phyloP scores from a whole-genome alignment of 805 yeast genomes.

The Clavispora vitiphila region DNA sequence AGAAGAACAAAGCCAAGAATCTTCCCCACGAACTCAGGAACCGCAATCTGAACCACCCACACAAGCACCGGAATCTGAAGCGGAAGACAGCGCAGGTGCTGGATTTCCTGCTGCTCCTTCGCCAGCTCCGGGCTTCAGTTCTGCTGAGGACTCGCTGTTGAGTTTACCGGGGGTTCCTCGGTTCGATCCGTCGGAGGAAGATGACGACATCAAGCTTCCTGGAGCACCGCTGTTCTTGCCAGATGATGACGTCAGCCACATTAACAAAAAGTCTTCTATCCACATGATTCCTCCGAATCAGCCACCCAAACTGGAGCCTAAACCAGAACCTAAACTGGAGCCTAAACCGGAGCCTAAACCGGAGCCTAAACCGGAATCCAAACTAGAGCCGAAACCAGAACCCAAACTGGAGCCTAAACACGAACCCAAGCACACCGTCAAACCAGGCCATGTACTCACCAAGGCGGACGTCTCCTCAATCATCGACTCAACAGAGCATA shows the following conservation, averaged over 20 bases:
- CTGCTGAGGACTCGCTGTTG: slow-evolving; percentile 4
- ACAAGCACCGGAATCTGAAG: neutral
- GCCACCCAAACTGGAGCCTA: neutral
- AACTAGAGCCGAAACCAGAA: neutral
- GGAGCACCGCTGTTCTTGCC: slow-evolving; percentile 41
- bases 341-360: neutral
- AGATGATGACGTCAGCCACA: slow-evolving; percentile 32
- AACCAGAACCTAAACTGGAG: neutral
- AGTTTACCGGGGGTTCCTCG: slow-evolving; percentile 38
- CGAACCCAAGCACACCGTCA: neutral
- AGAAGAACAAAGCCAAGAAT: too few species aligned
- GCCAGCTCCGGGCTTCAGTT: neutral
- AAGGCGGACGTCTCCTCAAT: slow-evolving; percentile 44
- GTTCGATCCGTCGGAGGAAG: slow-evolving; percentile 21
- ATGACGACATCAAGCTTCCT: slow-evolving; percentile 27
- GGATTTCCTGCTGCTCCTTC: neutral
- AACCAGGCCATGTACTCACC: slow-evolving; percentile 8
- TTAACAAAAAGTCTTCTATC: slow-evolving; percentile 35
- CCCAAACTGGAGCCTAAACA: neutral
- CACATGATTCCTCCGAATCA: slow-evolving; percentile 26
- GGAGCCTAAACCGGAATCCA: neutral
- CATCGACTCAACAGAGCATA: slow-evolving; percentile 50
- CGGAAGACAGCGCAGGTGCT: neutral
- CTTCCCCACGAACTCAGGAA: too few species aligned
- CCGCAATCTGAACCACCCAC: neutral